Evolutionary conservation across 352 stramenopile genomes (phyloP), one percentile per base, ranked within the genome.

Genomic region (Phytophthora citrophthora): DNA sequence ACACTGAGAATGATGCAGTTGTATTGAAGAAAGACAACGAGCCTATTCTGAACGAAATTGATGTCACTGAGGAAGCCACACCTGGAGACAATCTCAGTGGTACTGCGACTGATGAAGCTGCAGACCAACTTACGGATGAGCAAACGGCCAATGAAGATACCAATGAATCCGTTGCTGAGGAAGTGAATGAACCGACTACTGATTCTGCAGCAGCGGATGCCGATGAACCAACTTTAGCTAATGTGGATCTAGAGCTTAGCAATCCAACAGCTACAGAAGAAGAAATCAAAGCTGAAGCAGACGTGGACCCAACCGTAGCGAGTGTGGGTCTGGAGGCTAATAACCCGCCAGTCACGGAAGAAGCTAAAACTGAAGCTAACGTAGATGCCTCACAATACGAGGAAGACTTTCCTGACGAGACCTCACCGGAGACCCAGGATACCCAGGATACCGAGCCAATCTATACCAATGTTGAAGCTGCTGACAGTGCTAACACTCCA

Each of bases 371-470:
- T 32, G 36, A 39, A 44, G 26, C 44, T 52, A 20, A 32, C 38
- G 39, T 40, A 16, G 50, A 41, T 41, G 46, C n/a, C 6, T 34
- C 41, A 7, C 13, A 24, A 11, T 66, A 61, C n/a, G 56, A 58
- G 6, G 56, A 71, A 36, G 63, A 61, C n/a, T 61, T 66, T 32
- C 41, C 48, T 12, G 34, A 48, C 15, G 55, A 66, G 15, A 2
- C n/a, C 32, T 24, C 18, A 5, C 18, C 48, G 11, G 44, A 54
- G 41, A 16, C 26, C 9, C 29, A 45, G 20, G 15, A 29, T 41
- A 16, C 26, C 9, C 29, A 45, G 20, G 15, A 29, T 41, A 20
- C 20, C 13, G 27, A 16, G 48, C 10, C 18, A 45, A 24, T 26
- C 4, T n/a, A 26, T 29, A 41, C 32, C 11, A 38, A 47, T 10